Conservation (phyloP, 2,329 filamentous ascomycete species). For the Verticillium isaacii region DNA sequence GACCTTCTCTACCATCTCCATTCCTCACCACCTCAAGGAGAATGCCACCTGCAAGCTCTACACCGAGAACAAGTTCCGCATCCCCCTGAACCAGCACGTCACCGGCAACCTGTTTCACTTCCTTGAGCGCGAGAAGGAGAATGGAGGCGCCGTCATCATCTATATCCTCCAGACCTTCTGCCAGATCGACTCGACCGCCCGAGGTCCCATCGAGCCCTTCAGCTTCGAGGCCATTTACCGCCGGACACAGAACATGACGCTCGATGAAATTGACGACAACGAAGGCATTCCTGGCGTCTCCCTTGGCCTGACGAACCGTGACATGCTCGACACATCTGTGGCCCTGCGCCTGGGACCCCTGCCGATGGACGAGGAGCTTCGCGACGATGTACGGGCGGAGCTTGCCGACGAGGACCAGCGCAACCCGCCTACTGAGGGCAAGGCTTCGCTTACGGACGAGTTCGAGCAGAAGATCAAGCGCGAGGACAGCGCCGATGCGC, state of each 20-base stretch:
- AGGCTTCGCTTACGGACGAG: constrained; percentile 73
- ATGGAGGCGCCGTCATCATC: constrained; percentile 74
- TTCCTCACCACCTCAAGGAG: constrained; percentile 73
- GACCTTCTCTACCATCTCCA: constrained; percentile 65
- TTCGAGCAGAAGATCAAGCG: constrained; percentile 86
- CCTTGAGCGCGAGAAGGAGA: constrained; percentile 78
- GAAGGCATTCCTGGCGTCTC: constrained; percentile 62
- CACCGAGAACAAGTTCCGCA: constrained; percentile 78
- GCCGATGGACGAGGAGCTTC: constrained; percentile 76
- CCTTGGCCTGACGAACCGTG: constrained; percentile 56
- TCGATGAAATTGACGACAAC: constrained; percentile 58
- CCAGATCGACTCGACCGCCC: constrained; percentile 51
- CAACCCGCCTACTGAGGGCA: constrained; percentile 66
- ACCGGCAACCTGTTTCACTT: constrained; percentile 82
- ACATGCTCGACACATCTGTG: constrained; percentile 51
- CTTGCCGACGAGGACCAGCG: constrained; percentile 80
- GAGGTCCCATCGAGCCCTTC: constrained; percentile 60
- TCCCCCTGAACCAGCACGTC: constrained; percentile 83
- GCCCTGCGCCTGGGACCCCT: constrained; percentile 73
- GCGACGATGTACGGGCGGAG: constrained; percentile 81
- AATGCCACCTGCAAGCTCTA: constrained; percentile 79
- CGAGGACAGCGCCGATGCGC: constrained; percentile 82
- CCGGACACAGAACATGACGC: constrained; percentile 53
- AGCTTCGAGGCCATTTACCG: constrained; percentile 58
- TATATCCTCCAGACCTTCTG: constrained; percentile 63